These are phyloP conservation scores for Halocafeteria seosinensis DNA, from an alignment of 108 stramenopile species.

Conservation along the genomic window DNA sequence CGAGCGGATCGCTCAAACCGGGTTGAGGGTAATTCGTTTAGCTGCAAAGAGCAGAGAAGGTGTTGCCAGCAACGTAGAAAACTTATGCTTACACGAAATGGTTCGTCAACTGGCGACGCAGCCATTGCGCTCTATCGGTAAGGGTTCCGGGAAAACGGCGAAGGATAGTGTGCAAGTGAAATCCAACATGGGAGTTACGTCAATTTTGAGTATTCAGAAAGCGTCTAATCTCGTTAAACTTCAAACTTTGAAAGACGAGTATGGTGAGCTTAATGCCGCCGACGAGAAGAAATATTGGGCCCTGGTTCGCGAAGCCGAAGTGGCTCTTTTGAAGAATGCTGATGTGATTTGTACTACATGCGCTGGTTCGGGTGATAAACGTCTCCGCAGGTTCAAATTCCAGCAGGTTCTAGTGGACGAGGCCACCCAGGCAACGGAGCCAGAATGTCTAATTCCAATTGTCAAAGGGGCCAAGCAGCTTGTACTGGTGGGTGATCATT, in stretches of 20 bases:
- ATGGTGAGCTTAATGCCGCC: conserved; percentile 69
- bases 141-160: no score
- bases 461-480: conserved; percentile 90
- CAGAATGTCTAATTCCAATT: conserved; percentile 82
- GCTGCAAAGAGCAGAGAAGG: conserved; percentile 81
- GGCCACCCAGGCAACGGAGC: conserved; percentile 94
- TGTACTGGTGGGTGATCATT: conserved; percentile 95
- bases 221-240: conserved; percentile 48
- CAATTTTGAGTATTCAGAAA: no score
- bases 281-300: conserved; percentile 71
- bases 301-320: conserved; percentile 3
- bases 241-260: conserved; percentile 70
- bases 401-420: conserved; percentile 93
- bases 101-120: not conserved
- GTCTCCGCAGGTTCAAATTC: conserved; percentile 79
- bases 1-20: conserved; percentile 83
- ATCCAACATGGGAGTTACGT: no score
- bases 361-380: conserved; percentile 86
- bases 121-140: no score
- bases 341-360: conserved; percentile 97
- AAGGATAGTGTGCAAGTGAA: no score
- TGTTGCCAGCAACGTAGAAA: conserved; percentile 57
- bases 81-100: conserved; percentile 75
- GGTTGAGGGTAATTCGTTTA: conserved; percentile 77
- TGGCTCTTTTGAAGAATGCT: conserved; percentile 71